A percentile compares a stretch with the other conserved stretches of the same genome.
These are phyloP conservation scores for Ustilago esculenta DNA, from an alignment of 1,284 basidiomycete species.

Conservation along the genomic window DNA sequence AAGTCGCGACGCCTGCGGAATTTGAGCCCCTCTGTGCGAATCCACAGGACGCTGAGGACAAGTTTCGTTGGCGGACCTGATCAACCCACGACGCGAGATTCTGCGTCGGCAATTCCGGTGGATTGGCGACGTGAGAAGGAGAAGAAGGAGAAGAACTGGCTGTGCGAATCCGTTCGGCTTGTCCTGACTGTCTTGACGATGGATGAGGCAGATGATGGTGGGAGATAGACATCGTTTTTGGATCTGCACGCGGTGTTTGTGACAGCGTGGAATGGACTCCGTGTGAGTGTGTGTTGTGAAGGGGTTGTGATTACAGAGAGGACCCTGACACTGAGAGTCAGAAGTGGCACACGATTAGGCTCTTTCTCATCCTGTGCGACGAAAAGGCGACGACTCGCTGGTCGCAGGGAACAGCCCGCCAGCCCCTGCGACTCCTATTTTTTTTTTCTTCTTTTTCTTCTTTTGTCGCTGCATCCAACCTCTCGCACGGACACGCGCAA, in stretches of 20 bases:
- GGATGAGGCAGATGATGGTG: slow-evolving; percentile 14
- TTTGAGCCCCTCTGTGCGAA: slow-evolving; percentile 1
- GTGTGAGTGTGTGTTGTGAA: slow-evolving; percentile 14
- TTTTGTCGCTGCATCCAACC: neutral
- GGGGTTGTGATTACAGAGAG: slow-evolving; percentile 27
- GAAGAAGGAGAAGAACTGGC: neutral
- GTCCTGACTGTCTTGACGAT: slow-evolving; percentile 10
- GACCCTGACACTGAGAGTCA: slow-evolving; percentile 1
- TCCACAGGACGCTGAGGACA: slow-evolving; percentile 18
- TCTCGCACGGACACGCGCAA: neutral
- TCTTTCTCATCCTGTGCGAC: slow-evolving; percentile 8
- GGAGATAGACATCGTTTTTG: slow-evolving; percentile 21
- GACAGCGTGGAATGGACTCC: slow-evolving; percentile 5
- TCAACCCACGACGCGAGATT: slow-evolving; percentile 46
- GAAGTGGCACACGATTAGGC: neutral
- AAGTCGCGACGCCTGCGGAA: slow-evolving; percentile 3
- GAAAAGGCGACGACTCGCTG: no score
- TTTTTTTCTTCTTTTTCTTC: slow-evolving; percentile 5
- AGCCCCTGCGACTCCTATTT: slow-evolving; percentile 17
- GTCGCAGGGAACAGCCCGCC: no score
- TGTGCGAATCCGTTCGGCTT: slow-evolving; percentile 11
- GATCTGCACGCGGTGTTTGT: neutral
- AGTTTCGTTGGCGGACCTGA: slow-evolving; percentile 43
- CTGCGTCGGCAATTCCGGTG: slow-evolving; percentile 24
- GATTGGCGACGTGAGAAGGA: slow-evolving; percentile 1